These are phyloP conservation scores for Colletotrichum falcatum DNA, from an alignment of 2,329 filamentous ascomycete species.

Conservation along the genomic window DNA sequence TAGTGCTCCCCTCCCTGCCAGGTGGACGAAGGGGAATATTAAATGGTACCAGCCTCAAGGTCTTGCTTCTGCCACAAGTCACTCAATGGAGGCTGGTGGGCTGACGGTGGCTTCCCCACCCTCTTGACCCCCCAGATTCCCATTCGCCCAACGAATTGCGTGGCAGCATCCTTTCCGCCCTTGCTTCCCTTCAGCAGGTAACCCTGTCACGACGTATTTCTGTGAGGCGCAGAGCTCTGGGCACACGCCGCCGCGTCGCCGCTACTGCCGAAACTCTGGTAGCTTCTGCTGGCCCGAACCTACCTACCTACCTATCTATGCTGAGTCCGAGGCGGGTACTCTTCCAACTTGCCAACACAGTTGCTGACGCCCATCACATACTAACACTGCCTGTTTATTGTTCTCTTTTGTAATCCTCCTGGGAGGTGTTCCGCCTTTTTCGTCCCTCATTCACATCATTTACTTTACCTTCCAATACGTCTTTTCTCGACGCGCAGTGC, in stretches of 20 bases:
- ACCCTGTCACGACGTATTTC: conserved; percentile 39
- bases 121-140: not conserved
- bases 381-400: conserved; percentile 21
- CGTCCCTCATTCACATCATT: not conserved
- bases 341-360: conserved; percentile 34
- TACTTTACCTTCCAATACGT: not conserved
- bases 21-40: not conserved
- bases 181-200: conserved; percentile 21
- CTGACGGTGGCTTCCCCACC: conserved; percentile 31
- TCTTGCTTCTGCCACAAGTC: conserved; percentile 14
- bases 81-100: conserved; percentile 26
- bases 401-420: conserved; percentile 19
- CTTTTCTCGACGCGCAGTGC: not conserved
- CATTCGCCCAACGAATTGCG: conserved; percentile 24
- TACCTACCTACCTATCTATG: no score
- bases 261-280: conserved; percentile 24
- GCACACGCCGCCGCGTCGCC: conserved; percentile 36
- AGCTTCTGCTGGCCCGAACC: conserved; percentile 28
- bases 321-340: conserved; percentile 35
- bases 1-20: not conserved
- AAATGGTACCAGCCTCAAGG: conserved; percentile 29
- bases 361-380: conserved; percentile 32
- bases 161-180: not conserved
- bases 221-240: conserved; percentile 41
- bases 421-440: conserved; percentile 6